phyloP scores from a whole-genome alignment of 2,329 filamentous ascomycete species.

The Ilyonectria robusta region DNA sequence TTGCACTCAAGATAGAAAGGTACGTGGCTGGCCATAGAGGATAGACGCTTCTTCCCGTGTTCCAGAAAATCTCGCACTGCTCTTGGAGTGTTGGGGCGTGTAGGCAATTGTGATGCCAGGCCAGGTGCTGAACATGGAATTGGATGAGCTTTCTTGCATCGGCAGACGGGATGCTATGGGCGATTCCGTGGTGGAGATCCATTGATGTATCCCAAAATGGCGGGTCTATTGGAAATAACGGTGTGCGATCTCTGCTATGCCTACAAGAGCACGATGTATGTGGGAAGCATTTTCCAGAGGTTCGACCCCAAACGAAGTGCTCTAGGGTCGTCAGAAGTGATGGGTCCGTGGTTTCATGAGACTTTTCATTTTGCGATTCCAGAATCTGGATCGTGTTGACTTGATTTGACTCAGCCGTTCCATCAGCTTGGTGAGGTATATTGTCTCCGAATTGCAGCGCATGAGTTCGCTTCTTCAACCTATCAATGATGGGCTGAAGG shows the following conservation, averaged over 20 bases:
- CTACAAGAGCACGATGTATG: slow-evolving; percentile 8
- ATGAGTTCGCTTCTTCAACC: neutral
- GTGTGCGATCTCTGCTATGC: neutral
- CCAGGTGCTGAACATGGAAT: slow-evolving; percentile 6
- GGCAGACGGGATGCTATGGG: neutral
- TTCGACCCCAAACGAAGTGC: slow-evolving; percentile 25
- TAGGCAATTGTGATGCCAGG: slow-evolving; percentile 20
- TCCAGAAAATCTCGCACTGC: slow-evolving; percentile 15
- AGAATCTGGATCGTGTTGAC: neutral
- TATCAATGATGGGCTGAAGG: neutral
- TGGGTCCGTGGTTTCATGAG: neutral
- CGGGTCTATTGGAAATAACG: neutral
- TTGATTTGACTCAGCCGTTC: neutral
- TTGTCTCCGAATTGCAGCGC: slow-evolving; percentile 4
- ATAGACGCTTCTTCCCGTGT: neutral
- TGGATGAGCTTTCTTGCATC: neutral
- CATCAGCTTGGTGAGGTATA: neutral
- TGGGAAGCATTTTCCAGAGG: slow-evolving; percentile 15
- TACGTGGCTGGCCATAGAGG: slow-evolving; percentile 9
- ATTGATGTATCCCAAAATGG: neutral
- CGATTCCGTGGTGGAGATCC: neutral
- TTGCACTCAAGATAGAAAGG: slow-evolving; percentile 7
- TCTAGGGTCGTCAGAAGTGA: slow-evolving; percentile 5
- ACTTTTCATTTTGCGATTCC: neutral
- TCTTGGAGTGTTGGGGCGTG: slow-evolving; percentile 13